These are phyloP conservation scores for Fraxinus platypoda DNA, from an alignment of 305 asterid genomes.

Conservation along the genomic window DNA sequence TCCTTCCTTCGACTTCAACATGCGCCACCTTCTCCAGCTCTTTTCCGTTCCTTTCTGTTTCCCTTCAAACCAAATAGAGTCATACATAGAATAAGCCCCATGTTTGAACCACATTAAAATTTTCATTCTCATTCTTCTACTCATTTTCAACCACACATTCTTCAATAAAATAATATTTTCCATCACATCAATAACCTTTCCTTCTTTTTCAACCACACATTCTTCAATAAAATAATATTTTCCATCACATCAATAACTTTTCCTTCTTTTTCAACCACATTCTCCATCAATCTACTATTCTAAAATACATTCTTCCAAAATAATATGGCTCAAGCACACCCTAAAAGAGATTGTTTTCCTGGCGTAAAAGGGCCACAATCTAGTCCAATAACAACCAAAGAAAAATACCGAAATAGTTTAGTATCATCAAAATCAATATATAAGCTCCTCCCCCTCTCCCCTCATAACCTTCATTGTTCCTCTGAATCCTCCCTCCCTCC, in stretches of 20 bases:
- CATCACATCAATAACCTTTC: no score
- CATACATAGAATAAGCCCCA: slow-evolving; percentile 1
- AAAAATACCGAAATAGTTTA: not conserved
- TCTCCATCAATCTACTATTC: no score
- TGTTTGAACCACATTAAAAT: no score
- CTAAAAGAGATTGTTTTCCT: not conserved
- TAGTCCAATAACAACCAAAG: not conserved
- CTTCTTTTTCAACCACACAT: no score
- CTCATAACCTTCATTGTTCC: not conserved
- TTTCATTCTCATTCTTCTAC: no score
- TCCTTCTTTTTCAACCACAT: no score
- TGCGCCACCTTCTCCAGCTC: not conserved
- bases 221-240: no score
- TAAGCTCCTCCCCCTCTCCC: not conserved
- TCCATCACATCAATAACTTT: no score
- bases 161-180: no score
- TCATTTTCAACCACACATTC: no score
- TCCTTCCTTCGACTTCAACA: not conserved
- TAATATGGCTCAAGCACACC: no score
- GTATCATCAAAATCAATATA: not conserved
- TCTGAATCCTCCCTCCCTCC: not conserved
- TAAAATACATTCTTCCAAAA: no score
- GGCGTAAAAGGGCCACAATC: not conserved
- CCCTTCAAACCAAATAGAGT: not conserved
- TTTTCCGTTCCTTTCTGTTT: not conserved